Base-by-base conservation (phyloP, 192 early-diverging fungal species). In the Mortierella alpina region DNA sequence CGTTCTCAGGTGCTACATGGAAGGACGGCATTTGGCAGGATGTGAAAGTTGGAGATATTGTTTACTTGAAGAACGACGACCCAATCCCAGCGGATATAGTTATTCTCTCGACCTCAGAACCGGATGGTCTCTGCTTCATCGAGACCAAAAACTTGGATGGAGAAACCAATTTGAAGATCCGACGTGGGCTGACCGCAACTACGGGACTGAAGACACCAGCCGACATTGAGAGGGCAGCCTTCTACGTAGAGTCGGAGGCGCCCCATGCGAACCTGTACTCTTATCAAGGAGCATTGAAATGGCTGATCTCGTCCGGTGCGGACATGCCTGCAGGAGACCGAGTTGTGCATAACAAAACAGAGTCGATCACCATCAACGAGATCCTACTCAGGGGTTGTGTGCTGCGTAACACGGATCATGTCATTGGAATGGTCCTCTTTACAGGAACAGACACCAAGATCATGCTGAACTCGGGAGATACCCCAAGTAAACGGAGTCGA, bases 141-240 rank as follows among this genome's bases (percentile, higher is more conserved):
- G 98, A 99, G 83, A 99, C 98, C 0, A 97, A 99, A 71, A 97
- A 98, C 73, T 88, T 99, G 48, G 98, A 99, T 68, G 98, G 98
- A 66, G 98, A 99, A 77, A 99, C 98, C 9, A 99, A 98, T 72
- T 86, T 99, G 44, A 99, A 99, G 84, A 90, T 95, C 40, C 92
- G 95, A 54, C 86, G 91, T 52, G 89, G 91, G 5, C 58, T 93
- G 59, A 72, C 85, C 1, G 87, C 90, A 17, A 96, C 94, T 13
- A 75, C 81, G 18, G 87, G 85, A 52, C 55, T 95, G 22, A 59
- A 70, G 22, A 84, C 86, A 18, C 84, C 89, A 18, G 83, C 81
- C 10, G 94, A 90, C 58, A 86, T 91, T 58, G 90, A 89, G 13
- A 53, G 75, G 3, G 86, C 89, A 18, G 65, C 72, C 31, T 95